Evolutionary conservation across 176 grass and related monocot species (phyloP), one percentile per base, ranked within the genome.

Genomic region (Leersia perrieri): DNA sequence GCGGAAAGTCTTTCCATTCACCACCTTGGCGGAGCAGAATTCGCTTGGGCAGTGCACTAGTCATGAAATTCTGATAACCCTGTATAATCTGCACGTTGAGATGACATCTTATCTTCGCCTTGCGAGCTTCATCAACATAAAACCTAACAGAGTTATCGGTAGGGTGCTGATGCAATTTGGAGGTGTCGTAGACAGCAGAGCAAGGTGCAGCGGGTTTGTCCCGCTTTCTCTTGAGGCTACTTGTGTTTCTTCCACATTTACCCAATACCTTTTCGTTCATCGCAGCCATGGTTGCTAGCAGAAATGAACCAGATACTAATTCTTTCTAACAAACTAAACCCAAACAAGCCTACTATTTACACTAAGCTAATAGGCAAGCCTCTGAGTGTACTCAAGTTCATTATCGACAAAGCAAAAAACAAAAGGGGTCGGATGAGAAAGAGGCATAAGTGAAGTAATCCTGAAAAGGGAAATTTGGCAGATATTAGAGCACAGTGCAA

Each of bases 1-100:
- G 68, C 67, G 92, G 90, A 78, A 99, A 82, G 60, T 96, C 87
- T 85, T 89, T 87, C 97, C 97, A 99, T 38, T 75, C 60, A 83
- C 69, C 84, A 79, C 88, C 74, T 82, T 99, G 78, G 47, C 88
- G 82, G 66, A 89, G 83, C 40, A 99, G 58, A 75, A 99, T 86
- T 26, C 85, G 90, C 75, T 83, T 86, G 2, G 93, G 97, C 22
- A 72, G 36, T 34, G 79, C 85, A 40, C 97, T 99, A 60, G 51
- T 77, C 79, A 88, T 91, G 72, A 95, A 95, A 36, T 96, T 99
- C 32, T 73, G 74, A 71, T 99, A 99, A 69, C 77, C 83, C 63
- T 91, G 84, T 67, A 91, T 25, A 41, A 88, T 77, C 70, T 91
- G 84, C 23, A 39, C 85, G 74, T 80, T 86, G 10, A 94, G 66